phyloP scores from a whole-genome alignment of 2,329 filamentous ascomycete species.

The Scleromitrula shiraiana region DNA sequence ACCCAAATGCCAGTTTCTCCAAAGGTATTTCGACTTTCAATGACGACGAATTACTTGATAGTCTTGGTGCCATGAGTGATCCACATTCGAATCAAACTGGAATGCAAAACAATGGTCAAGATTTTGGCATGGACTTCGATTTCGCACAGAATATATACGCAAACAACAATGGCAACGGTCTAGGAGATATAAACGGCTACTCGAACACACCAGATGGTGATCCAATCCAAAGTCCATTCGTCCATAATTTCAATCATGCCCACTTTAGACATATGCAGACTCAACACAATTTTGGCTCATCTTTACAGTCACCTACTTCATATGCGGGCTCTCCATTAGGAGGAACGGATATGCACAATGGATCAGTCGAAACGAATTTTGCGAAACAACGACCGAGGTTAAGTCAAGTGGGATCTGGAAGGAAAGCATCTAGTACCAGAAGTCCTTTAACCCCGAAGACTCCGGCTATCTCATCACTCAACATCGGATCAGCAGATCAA shows the following conservation, averaged over 20 bases:
- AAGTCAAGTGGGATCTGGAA: conserved; percentile 55
- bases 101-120: conserved; percentile 46
- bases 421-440: conserved; percentile 63
- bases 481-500: conserved; percentile 55
- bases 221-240: conserved; percentile 85
- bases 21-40: conserved; percentile 71
- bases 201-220: conserved; percentile 88
- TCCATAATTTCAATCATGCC: conserved; percentile 67
- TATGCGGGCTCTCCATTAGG: conserved; percentile 44
- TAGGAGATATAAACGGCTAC: conserved; percentile 69
- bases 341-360: conserved; percentile 40
- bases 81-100: conserved; percentile 34
- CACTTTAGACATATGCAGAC: conserved; percentile 66
- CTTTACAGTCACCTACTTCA: conserved; percentile 44
- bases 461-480: conserved; percentile 64
- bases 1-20: conserved; percentile 63
- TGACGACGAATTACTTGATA: conserved; percentile 83
- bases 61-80: conserved; percentile 43
- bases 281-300: conserved; percentile 46
- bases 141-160: conserved; percentile 47
- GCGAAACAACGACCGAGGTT: conserved; percentile 51
- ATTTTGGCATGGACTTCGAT: conserved; percentile 50
- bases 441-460: conserved; percentile 84
- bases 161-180: conserved; percentile 45
- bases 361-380: conserved; percentile 39